These are phyloP conservation scores for Arthrobotrys sphaeroides DNA, from an alignment of 2,329 filamentous ascomycete species.

Conservation along the genomic window DNA sequence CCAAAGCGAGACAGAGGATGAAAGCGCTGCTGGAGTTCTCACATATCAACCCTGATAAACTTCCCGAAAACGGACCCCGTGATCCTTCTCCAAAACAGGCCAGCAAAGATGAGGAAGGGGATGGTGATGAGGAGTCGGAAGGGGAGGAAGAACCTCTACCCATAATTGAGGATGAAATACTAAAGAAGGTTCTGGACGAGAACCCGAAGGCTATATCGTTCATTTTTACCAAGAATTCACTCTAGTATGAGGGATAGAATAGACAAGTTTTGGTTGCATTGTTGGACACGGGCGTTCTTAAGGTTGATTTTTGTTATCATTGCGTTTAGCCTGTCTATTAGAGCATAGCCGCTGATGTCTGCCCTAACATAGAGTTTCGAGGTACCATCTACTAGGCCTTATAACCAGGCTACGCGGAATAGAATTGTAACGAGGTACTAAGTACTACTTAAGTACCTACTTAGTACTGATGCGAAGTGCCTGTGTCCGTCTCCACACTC, in stretches of 20 bases:
- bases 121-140: constrained; percentile 56
- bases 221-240: constrained; percentile 55
- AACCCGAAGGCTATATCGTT: constrained; percentile 59
- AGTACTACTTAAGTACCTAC: too few relatives aligned
- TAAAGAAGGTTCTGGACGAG: constrained; percentile 65
- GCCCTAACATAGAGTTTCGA: too few relatives aligned
- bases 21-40: constrained; percentile 54
- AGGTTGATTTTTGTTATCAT: too few relatives aligned
- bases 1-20: constrained; percentile 39
- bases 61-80: constrained; percentile 14
- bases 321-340: too few relatives aligned
- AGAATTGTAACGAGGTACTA: too few relatives aligned
- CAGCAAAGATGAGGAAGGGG: neutral
- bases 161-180: constrained; percentile 65
- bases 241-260: constrained; percentile 13
- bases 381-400: too few relatives aligned
- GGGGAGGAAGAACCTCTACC: constrained; percentile 55
- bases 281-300: too few relatives aligned
- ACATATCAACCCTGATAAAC: constrained; percentile 56
- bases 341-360: too few relatives aligned
- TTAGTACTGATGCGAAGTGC: too few relatives aligned
- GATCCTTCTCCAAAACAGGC: neutral
- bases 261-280: neutral
- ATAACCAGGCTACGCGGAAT: too few relatives aligned
- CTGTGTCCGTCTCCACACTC: too few relatives aligned